phyloP scores from a whole-genome alignment of 768 basidiomycete species.

The Goffeauzyma gilvescens region DNA sequence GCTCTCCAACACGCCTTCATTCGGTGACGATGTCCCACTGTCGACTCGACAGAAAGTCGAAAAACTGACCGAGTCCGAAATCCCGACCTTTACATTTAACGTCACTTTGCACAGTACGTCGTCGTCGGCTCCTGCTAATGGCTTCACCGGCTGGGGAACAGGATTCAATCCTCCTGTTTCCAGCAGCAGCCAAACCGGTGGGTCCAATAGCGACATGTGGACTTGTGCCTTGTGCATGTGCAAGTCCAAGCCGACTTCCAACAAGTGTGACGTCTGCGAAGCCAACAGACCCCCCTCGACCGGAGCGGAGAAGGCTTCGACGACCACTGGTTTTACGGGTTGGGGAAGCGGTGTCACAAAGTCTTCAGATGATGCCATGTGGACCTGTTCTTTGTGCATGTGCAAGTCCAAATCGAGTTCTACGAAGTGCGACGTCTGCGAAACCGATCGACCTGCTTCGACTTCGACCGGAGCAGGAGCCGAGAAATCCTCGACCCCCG shows the following conservation, averaged over 20 bases:
- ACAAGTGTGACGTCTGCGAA: conserved; percentile 8
- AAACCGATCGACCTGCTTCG: conserved; percentile 1
- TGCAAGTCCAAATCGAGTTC: background rate
- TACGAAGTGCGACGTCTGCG: conserved; percentile 9
- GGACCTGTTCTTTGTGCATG: conserved; percentile 3
- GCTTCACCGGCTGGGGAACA: conserved; percentile 3
- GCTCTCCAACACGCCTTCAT: background rate
- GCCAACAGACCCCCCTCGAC: background rate
- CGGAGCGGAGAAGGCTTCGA: background rate
- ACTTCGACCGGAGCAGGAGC: no score
- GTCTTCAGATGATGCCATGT: background rate
- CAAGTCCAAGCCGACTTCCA: background rate
- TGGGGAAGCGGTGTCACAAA: background rate
- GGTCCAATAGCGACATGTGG: conserved; percentile 6
- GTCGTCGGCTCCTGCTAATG: background rate
- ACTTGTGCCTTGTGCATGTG: conserved; percentile 1
- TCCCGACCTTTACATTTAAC: conserved; percentile 1
- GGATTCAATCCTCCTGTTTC: no score
- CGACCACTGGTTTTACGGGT: conserved; percentile 7
- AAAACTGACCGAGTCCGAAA: background rate
- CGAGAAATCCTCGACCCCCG: no score
- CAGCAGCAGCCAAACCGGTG: no score
- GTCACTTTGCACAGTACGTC: background rate
- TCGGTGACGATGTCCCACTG: background rate
- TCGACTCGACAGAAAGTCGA: conserved; percentile 4